Percentiles rank a stretch among this genome's conserved stretches.
Evolutionary conservation across 768 basidiomycete species (phyloP).

Genomic region (Tricholoma flavovirens): DNA sequence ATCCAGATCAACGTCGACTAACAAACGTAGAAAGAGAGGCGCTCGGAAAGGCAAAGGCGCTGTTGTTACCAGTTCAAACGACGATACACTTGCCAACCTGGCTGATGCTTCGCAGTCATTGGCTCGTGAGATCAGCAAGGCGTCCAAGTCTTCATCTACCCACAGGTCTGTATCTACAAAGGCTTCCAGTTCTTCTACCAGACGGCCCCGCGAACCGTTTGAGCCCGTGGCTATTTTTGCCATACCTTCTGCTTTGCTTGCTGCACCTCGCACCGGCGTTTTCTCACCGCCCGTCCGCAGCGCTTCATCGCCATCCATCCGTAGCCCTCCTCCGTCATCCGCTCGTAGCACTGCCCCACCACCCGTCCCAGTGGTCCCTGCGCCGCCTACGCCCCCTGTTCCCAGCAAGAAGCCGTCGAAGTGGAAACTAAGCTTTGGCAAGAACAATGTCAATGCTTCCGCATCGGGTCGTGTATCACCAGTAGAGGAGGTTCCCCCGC

Average conservation of each 20-base stretch:
- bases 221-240: slow-evolving; percentile 45
- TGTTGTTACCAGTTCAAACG: slow-evolving; percentile 34
- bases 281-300: slow-evolving; percentile 15
- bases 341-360: neutral
- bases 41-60: slow-evolving; percentile 75
- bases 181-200: slow-evolving; percentile 22
- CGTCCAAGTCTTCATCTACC: slow-evolving; percentile 44
- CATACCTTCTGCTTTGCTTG: slow-evolving; percentile 31
- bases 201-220: slow-evolving; percentile 25
- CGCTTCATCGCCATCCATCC: neutral
- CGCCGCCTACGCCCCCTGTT: slow-evolving; percentile 24
- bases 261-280: slow-evolving; percentile 15
- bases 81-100: slow-evolving; percentile 61
- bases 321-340: neutral
- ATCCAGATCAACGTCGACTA: slow-evolving; percentile 63
- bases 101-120: slow-evolving; percentile 78
- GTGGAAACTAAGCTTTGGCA: slow-evolving; percentile 77
- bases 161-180: slow-evolving; percentile 23
- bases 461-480: slow-evolving; percentile 34
- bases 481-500: slow-evolving; percentile 33
- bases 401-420: slow-evolving; percentile 78
- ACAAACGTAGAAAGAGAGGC: slow-evolving; percentile 80
- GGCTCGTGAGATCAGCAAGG: slow-evolving; percentile 77
- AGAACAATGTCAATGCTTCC: slow-evolving; percentile 37
- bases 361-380: neutral